phyloP scores from a whole-genome alignment of 352 stramenopile genomes.

The Plasmopara viticola region DNA sequence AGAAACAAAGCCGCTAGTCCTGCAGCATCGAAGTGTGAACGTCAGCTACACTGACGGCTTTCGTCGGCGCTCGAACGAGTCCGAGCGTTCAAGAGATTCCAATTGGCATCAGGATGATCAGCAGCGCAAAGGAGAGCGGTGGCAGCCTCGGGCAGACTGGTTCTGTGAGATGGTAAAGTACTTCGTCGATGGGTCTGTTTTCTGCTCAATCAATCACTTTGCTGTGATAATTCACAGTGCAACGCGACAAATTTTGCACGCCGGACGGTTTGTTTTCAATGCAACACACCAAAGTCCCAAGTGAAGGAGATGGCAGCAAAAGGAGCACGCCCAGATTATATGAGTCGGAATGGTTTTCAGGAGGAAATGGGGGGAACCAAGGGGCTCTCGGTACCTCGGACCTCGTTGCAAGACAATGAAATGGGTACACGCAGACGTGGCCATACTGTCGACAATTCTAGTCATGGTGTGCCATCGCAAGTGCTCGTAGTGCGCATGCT shows the following conservation, averaged over 20 bases:
- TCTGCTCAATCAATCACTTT: no score
- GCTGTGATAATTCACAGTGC: conserved; percentile 30
- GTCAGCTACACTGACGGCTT: conserved; percentile 48
- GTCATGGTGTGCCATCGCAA: conserved; percentile 31
- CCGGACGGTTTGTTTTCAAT: conserved; percentile 66
- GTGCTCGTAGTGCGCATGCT: conserved; percentile 70
- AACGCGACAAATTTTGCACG: conserved; percentile 68
- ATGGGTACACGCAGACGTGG: conserved; percentile 7
- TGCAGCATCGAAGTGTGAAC: conserved; percentile 37
- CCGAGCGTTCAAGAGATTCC: conserved; percentile 5
- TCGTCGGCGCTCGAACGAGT: conserved; percentile 17
- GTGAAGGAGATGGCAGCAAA: conserved; percentile 28
- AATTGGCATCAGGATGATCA: conserved; percentile 10
- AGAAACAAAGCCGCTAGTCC: conserved; percentile 48
- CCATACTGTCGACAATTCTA: conserved; percentile 5
- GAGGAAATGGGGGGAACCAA: neutral
- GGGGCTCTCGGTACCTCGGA: neutral
- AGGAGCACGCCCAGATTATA: conserved; percentile 6
- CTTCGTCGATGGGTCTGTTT: neutral
- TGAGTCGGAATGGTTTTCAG: conserved; percentile 2
- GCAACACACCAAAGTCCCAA: conserved; percentile 31
- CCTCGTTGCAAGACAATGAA: conserved; percentile 4
- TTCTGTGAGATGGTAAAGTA: conserved; percentile 52
- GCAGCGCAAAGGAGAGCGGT: conserved; percentile 15
- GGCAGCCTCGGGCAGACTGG: conserved; percentile 50